Base-by-base conservation (phyloP, 2,329 filamentous ascomycete species). In the Fusarium brevicatenulatum region DNA sequence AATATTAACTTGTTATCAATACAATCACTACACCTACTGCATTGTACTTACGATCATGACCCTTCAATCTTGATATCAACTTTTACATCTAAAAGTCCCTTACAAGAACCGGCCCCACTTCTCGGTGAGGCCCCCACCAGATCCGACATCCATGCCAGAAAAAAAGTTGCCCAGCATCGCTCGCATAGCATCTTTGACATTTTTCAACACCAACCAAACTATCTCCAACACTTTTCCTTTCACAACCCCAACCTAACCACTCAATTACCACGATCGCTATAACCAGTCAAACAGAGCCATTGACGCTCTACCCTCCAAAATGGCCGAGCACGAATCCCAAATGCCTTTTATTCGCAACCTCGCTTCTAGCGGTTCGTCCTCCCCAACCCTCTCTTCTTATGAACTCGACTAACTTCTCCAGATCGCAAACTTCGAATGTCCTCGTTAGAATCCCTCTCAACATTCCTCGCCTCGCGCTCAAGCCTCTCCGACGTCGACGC, bases 331-430 rank as follows among this genome's bases (percentile, higher is more conserved):
- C 50, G 85, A 86, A 77, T 81, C 83, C 64, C 85, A 84, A 68
- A 89, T 89, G 86, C 92, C 93, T 10, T 97, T 97, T 75, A 91
- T 97, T 72, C 93, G 91, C 82, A 91, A 95, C 80, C 90, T 97
- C 72, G 93, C 93, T 62, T 95, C 94, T 40, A 96, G 93, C 83
- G 93, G 94, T 95, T 80, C 71, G 88, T 84, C 53, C n/a, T 64
- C 53, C 66, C n/a, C 40, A n/a, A 34, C 54, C 19, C 25, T n/a
- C 25, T 49, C 15, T 46, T 15, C 52, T 37, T 21, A 12, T 15
- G 23, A 28, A 4, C 28, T 8, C 18, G 6, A 18, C 70, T 54
- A 54, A 67, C 25, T 40, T 15, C 54, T 78, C 10, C 10, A 97
- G 94, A 97, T 83, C 91, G 92, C 80, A 91, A 91, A 82, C 90